A percentile compares a stretch with the other conserved stretches of the same genome.
Conservation (phyloP, 345 rosid genomes). For the Ceriops tagal region DNA sequence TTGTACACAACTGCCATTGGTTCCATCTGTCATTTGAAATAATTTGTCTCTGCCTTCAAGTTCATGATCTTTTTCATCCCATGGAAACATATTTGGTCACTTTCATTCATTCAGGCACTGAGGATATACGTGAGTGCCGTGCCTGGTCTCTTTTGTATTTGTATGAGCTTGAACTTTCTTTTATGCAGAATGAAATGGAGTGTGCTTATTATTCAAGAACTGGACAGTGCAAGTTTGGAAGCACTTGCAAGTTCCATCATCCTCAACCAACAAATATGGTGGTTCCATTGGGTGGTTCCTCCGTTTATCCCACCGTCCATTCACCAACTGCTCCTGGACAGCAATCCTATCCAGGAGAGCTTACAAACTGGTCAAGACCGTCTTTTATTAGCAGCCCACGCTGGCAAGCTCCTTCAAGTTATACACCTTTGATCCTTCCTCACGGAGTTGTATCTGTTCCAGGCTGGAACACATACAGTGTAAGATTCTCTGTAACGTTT, state of each 20-base stretch:
- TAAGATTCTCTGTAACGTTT: slow-evolving; percentile 34
- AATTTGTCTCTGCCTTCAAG: no score
- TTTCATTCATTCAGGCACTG: no score
- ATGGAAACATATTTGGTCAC: no score
- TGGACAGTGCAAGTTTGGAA: slow-evolving; percentile 94
- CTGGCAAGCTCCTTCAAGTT: slow-evolving; percentile 94
- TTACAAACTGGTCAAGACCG: slow-evolving; percentile 78
- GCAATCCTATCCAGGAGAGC: slow-evolving; percentile 67
- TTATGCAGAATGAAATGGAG: slow-evolving; percentile 74
- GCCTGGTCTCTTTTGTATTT: not conserved
- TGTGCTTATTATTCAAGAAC: slow-evolving; percentile 94
- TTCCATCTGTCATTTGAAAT: no score
- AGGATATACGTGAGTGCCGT: not conserved
- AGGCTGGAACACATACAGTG: slow-evolving; percentile 88
- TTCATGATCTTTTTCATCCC: no score
- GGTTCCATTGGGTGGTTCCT: slow-evolving; percentile 69
- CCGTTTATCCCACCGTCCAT: slow-evolving; percentile 64
- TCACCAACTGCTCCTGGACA: slow-evolving; percentile 74
- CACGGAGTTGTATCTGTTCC: slow-evolving; percentile 91
- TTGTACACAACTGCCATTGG: not conserved
- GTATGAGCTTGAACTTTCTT: not conserved
- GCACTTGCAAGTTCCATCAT: slow-evolving; percentile 94
- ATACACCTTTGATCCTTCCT: slow-evolving; percentile 71
- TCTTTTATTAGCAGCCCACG: slow-evolving; percentile 89
- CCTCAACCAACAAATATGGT: slow-evolving; percentile 84